A percentile compares a stretch with the other conserved stretches of the same genome.
phyloP scores from a whole-genome alignment of 1,284 basidiomycete genomes.

The Heliocybe sulcata region DNA sequence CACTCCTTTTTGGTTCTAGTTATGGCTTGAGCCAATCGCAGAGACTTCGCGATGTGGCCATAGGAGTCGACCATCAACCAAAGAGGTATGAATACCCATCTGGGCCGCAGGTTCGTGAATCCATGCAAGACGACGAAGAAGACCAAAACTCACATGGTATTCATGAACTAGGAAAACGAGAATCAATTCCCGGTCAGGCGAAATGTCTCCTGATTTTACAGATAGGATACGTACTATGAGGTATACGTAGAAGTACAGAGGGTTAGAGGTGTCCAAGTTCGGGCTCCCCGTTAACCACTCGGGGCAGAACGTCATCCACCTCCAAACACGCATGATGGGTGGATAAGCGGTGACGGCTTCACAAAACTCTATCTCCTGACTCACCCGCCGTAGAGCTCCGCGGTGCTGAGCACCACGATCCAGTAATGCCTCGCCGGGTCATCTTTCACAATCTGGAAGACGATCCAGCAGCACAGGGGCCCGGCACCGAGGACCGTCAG shows the following conservation, averaged over 20 bases:
- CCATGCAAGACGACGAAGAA: constrained; percentile 2
- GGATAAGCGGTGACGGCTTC: background rate
- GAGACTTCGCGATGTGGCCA: constrained; percentile 48
- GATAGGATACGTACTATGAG: constrained; percentile 27
- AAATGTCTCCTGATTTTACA: background rate
- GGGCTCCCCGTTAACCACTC: constrained; percentile 78
- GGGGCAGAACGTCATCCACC: constrained; percentile 82
- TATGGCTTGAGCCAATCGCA: constrained; percentile 37
- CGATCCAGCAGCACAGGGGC: constrained; percentile 62
- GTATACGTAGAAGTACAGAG: constrained; percentile 39
- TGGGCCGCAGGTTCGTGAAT: constrained; percentile 25
- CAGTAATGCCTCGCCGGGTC: constrained; percentile 74
- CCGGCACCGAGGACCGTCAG: constrained; percentile 76
- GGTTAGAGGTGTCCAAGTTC: constrained; percentile 63
- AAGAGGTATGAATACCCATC: constrained; percentile 74
- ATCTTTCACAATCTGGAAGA: constrained; percentile 51
- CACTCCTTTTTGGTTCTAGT: constrained; percentile 32
- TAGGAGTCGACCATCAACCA: constrained; percentile 76
- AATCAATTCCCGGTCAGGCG: background rate
- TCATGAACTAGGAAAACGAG: constrained; percentile 56
- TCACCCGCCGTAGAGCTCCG: constrained; percentile 73
- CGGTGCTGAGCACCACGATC: constrained; percentile 69
- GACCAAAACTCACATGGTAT: constrained; percentile 50
- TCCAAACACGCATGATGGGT: constrained; percentile 24
- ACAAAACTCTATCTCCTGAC: constrained; percentile 13